These are phyloP conservation scores for Sphaerostilbella broomeana DNA, from an alignment of 2,329 filamentous ascomycete species.

Conservation along the genomic window DNA sequence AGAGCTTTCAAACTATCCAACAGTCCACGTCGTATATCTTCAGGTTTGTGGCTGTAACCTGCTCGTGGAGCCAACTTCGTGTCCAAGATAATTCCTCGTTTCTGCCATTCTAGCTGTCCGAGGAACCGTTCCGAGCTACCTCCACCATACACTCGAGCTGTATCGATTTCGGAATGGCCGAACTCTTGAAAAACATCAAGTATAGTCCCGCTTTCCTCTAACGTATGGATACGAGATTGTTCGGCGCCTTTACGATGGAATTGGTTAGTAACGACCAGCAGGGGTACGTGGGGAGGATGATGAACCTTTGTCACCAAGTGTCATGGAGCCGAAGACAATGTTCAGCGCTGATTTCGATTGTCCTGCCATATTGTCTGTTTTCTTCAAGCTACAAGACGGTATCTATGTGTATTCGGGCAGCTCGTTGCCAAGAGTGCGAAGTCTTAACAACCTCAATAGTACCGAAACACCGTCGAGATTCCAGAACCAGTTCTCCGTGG, in stretches of 20 bases:
- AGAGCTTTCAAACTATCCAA: constrained; percentile 9
- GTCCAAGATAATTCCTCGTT: constrained; percentile 9
- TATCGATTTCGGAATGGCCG: constrained; percentile 11
- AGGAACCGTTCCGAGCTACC: constrained; percentile 11
- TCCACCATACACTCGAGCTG: constrained; percentile 9
- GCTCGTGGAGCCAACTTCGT: constrained; percentile 3
- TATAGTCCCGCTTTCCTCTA: constrained; percentile 7
- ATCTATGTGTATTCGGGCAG: not conserved
- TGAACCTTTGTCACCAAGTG: constrained; percentile 10
- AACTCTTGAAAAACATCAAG: constrained; percentile 10
- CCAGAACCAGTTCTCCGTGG: not conserved
- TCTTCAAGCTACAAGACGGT: not conserved
- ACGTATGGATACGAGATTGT: constrained; percentile 9
- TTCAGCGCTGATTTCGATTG: constrained; percentile 9
- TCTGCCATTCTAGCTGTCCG: constrained; percentile 8
- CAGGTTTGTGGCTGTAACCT: constrained; percentile 3
- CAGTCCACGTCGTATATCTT: not conserved
- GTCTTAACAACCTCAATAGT: not conserved
- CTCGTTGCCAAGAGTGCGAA: not conserved
- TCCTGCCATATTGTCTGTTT: constrained; percentile 1
- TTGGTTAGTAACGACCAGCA: not conserved
- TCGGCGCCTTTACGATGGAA: constrained; percentile 2
- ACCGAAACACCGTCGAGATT: not conserved
- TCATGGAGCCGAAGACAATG: constrained; percentile 12
- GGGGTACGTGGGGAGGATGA: not conserved